Evolutionary conservation across 1,284 basidiomycete species (phyloP).

Genomic region (Rhizoctonia solani): DNA sequence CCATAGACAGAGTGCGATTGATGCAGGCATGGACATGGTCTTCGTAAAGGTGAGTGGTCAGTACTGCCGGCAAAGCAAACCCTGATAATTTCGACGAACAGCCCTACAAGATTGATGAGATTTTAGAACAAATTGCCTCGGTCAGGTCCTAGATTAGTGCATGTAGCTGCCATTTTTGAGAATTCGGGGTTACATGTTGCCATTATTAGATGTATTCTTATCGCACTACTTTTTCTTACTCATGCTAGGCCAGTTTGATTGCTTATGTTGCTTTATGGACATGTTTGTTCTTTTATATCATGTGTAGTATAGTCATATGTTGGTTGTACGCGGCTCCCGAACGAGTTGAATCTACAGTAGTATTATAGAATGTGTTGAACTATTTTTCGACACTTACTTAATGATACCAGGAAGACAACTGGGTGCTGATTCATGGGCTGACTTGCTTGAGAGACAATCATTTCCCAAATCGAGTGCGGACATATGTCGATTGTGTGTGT

Average conservation of each 20-base stretch:
- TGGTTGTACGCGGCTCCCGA: not conserved
- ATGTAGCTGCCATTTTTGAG: not conserved
- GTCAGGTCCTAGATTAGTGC: slow-evolving; percentile 1
- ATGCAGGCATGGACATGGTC: slow-evolving; percentile 43
- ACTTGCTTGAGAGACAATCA: too few relatives aligned
- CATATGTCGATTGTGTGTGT: not conserved
- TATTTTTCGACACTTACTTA: too few relatives aligned
- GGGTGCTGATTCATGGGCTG: too few relatives aligned
- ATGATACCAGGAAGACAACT: too few relatives aligned
- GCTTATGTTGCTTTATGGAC: not conserved
- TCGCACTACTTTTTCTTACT: not conserved
- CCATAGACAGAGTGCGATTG: slow-evolving; percentile 41
- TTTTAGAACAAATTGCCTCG: slow-evolving; percentile 39
- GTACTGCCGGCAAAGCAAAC: not conserved
- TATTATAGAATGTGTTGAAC: too few relatives aligned
- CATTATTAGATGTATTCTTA: slow-evolving; percentile 29
- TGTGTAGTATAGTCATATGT: not conserved
- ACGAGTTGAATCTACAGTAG: not conserved
- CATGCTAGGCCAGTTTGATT: not conserved
- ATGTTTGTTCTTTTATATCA: not conserved
- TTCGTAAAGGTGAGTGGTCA: slow-evolving; percentile 37
- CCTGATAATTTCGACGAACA: slow-evolving; percentile 35
- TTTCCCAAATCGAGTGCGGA: too few relatives aligned
- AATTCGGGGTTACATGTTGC: not conserved
- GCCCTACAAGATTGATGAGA: slow-evolving; percentile 42